These are phyloP conservation scores for Sarocladiaceae sp. DNA, from an alignment of 2,329 filamentous ascomycete genomes.

Conservation along the genomic window DNA sequence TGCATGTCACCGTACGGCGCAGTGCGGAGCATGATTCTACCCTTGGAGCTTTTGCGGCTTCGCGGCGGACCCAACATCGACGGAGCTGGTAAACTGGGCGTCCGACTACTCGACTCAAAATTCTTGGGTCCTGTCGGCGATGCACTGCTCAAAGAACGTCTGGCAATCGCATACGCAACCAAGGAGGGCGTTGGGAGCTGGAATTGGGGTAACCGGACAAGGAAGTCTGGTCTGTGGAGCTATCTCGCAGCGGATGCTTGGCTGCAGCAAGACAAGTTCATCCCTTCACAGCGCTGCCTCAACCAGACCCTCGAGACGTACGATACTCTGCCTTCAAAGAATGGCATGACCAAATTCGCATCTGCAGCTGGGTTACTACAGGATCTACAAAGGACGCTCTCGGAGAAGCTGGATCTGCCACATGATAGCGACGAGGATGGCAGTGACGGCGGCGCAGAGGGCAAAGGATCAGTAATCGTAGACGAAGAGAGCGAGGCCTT, in stretches of 20 bases:
- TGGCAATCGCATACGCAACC: constrained; percentile 76
- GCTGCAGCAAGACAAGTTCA: constrained; percentile 68
- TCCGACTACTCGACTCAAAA: constrained; percentile 70
- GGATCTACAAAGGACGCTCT: constrained; percentile 42
- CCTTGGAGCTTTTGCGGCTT: constrained; percentile 75
- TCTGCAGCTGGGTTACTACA: constrained; percentile 46
- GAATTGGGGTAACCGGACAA: constrained; percentile 62
- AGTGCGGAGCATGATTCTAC: constrained; percentile 67
- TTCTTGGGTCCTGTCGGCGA: constrained; percentile 71
- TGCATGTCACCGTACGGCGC: constrained; percentile 76
- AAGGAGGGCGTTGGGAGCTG: constrained; percentile 61
- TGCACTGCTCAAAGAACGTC: constrained; percentile 76
- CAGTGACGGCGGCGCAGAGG: constrained; percentile 23
- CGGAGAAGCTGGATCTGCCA: constrained; percentile 36
- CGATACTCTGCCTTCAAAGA: constrained; percentile 39
- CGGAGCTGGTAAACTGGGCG: constrained; percentile 81
- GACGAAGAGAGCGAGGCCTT: constrained; percentile 49
- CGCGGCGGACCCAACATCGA: constrained; percentile 76
- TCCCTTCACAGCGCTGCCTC: constrained; percentile 72
- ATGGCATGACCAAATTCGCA: constrained; percentile 45
- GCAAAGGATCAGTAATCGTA: constrained; percentile 33
- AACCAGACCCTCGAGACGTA: constrained; percentile 59
- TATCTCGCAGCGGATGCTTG: constrained; percentile 78
- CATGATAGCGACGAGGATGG: constrained; percentile 20
- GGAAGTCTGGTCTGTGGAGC: constrained; percentile 89